Base-by-base conservation (phyloP, 1,284 basidiomycete genomes). In the Puccinia horiana region DNA sequence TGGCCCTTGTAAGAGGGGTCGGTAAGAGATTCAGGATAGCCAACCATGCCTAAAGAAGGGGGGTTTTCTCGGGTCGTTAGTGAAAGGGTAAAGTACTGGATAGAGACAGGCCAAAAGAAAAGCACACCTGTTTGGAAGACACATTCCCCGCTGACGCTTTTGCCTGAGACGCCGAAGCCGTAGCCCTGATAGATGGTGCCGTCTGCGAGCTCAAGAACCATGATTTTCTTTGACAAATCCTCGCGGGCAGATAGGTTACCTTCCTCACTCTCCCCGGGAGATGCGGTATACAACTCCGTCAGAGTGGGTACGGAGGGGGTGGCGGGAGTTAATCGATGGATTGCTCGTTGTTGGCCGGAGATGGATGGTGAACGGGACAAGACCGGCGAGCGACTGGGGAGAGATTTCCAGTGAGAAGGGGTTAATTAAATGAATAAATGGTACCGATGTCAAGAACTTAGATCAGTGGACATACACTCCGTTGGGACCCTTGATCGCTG, bases 1-100 rank as follows among this genome's bases (percentile, higher is more conserved):
- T 99, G 97, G 75, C 95, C 95, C 87, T 96, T 93, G 88, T 99
- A 99, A 2, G 97, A 99, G 23, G 97, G 97, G 88, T 99, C 97
- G 74, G 97, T 99, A 84, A 99, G 89, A 23, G 97, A 98, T 87
- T 99, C 97, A 83, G 95, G 96, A 88, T 99, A 99, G 69, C 97
- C 97, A 83, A 99, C 95, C 96, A 99, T 97, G 82, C 96, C 96
- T 97, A 40, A 69, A 70, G 47, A 72, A 82, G 23, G 23, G 16
- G 29, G 54, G 16, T 12, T 16, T 69, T 54, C 18, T 20, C 2
- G 37, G 49, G 65, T 23, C 56, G 40, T 74, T 40, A 83, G 29
- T 77, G 84, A 67, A 44, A 35, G 32, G 54, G 12, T 3, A 29
- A 23, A n/a, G 20, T 40, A 0, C 29, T 54, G 29, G 35, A 5